Evolutionary conservation across 2,329 filamentous ascomycete genomes (phyloP).

Genomic region (Aspergillus cejpii): DNA sequence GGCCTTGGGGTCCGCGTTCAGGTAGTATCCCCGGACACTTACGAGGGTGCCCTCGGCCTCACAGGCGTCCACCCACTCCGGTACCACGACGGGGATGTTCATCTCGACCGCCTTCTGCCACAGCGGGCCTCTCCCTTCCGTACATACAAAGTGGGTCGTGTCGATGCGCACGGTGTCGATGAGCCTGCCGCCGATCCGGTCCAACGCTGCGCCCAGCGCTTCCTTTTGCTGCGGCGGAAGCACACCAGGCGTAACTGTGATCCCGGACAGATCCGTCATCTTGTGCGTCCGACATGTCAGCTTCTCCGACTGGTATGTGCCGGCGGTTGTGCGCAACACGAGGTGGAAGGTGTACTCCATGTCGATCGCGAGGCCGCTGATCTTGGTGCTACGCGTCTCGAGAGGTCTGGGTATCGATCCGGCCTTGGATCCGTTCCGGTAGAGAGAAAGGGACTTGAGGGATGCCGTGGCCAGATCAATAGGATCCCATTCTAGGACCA

Average conservation of each 20-base stretch:
- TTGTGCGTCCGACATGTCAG: constrained; percentile 87
- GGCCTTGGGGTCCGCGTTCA: constrained; percentile 70
- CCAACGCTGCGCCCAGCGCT: constrained; percentile 65
- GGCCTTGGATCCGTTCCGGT: constrained; percentile 93
- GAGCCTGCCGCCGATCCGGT: constrained; percentile 86
- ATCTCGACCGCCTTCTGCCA: constrained; percentile 98
- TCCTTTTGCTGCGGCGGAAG: constrained; percentile 68
- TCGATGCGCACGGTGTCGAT: constrained; percentile 89
- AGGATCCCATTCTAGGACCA: constrained; percentile 97
- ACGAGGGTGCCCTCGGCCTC: constrained; percentile 88
- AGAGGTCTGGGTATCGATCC: constrained; percentile 84
- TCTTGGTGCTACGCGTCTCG: constrained; percentile 91
- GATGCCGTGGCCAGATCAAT: constrained; percentile 88
- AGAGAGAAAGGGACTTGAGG: constrained; percentile 79
- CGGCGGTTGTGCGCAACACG: constrained; percentile 81
- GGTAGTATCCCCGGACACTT: constrained; percentile 90
- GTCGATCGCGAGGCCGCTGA: constrained; percentile 90
- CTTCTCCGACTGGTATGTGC: constrained; percentile 76
- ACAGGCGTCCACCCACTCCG: constrained; percentile 97
- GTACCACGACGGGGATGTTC: constrained; percentile 94
- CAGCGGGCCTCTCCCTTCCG: constrained; percentile 75
- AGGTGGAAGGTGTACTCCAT: constrained; percentile 94
- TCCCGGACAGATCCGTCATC: constrained; percentile 94
- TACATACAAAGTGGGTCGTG: constrained; percentile 97
- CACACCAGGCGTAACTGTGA: constrained; percentile 87